Evolutionary conservation across 306 rosid genomes (phyloP).

Genomic region (Quercus parvula): DNA sequence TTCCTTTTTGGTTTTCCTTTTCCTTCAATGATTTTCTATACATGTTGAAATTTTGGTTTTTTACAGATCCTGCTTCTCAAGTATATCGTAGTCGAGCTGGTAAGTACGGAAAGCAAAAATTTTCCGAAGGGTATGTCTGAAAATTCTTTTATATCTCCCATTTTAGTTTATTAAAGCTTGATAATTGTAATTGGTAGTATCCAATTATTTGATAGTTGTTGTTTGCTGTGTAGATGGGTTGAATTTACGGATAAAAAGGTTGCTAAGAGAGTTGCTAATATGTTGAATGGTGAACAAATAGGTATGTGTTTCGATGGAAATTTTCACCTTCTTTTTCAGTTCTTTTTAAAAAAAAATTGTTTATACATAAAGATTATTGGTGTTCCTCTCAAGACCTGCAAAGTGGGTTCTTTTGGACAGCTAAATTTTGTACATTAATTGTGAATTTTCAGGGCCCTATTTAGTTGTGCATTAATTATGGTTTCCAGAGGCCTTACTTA

Average conservation of each 20-base stretch:
- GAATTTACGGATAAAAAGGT: slow-evolving; percentile 70
- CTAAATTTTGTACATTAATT: neutral
- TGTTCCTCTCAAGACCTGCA: neutral
- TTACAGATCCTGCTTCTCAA: slow-evolving; percentile 44
- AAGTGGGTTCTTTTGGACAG: neutral
- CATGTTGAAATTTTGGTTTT: neutral
- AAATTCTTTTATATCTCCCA: slow-evolving; percentile 3
- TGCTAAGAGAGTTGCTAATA: slow-evolving; percentile 77
- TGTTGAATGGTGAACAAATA: slow-evolving; percentile 84
- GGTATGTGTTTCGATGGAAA: slow-evolving; percentile 39
- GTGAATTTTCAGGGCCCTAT: too few relatives aligned
- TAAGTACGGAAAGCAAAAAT: slow-evolving; percentile 42
- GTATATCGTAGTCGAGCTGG: slow-evolving; percentile 43
- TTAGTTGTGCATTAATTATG: too few relatives aligned
- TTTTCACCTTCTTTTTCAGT: neutral
- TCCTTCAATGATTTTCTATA: neutral
- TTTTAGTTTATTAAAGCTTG: slow-evolving; percentile 3
- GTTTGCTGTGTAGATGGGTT: slow-evolving; percentile 68
- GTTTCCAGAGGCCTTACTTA: neutral
- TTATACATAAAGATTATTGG: neutral
- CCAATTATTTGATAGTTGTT: slow-evolving; percentile 10
- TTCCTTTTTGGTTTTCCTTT: neutral
- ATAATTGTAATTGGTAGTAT: neutral
- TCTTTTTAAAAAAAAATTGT: neutral
- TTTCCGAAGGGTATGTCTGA: slow-evolving; percentile 67